A percentile compares a stretch with the other conserved stretches of the same genome.
These are phyloP conservation scores for Pichia gijzeniarum DNA, from an alignment of 805 yeast species.

Conservation along the genomic window DNA sequence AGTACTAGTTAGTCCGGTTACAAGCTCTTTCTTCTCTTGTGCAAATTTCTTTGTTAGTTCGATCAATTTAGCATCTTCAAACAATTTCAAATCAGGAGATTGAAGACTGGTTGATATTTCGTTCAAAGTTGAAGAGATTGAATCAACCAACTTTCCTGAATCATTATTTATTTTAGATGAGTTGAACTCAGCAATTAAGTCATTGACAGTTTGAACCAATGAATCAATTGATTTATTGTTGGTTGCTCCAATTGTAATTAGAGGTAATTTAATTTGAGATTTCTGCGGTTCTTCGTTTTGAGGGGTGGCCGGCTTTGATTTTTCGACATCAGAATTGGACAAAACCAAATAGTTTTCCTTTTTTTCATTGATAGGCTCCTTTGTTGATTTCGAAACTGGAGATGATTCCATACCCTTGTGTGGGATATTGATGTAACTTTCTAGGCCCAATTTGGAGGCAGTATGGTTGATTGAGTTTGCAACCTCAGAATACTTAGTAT, in stretches of 20 bases:
- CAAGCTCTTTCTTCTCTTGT: constrained; percentile 30
- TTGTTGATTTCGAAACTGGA: not conserved
- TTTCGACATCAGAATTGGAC: constrained; percentile 6
- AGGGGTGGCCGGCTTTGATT: constrained; percentile 8
- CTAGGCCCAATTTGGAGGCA: constrained; percentile 32
- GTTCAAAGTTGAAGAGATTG: constrained; percentile 18
- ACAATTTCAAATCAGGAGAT: constrained; percentile 20
- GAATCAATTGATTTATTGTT: constrained; percentile 29
- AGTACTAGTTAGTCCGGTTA: constrained; percentile 55
- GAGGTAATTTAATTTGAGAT: constrained; percentile 19
- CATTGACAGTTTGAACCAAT: constrained; percentile 32
- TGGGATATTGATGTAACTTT: constrained; percentile 34
- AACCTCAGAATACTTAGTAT: constrained; percentile 5
- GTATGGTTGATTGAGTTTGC: constrained; percentile 8
- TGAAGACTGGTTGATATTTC: constrained; percentile 25
- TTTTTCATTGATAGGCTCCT: not conserved
- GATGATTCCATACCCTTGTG: constrained; percentile 29
- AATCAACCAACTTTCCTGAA: constrained; percentile 19
- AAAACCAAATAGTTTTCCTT: constrained; percentile 4
- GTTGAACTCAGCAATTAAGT: constrained; percentile 28
- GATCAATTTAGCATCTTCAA: constrained; percentile 6
- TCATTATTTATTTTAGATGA: constrained; percentile 17
- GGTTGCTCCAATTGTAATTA: constrained; percentile 24
- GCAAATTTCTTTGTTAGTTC: constrained; percentile 24
- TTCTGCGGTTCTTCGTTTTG: no score